Evolutionary conservation across 2,329 filamentous ascomycete species (phyloP).

Genomic region (Venturia pyrina): DNA sequence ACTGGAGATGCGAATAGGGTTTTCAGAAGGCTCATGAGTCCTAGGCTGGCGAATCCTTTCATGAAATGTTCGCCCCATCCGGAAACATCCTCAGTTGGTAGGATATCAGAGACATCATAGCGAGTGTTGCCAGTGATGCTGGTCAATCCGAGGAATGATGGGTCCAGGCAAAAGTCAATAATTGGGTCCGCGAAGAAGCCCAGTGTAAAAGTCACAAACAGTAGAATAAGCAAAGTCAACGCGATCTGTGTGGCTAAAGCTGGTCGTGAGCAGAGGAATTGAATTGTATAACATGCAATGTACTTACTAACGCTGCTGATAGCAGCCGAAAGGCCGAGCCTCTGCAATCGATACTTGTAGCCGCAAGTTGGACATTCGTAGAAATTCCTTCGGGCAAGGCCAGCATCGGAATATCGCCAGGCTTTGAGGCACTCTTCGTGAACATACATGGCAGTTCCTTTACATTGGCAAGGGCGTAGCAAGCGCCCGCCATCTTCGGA

Average conservation of each 20-base stretch:
- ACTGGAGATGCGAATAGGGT: conserved; percentile 65
- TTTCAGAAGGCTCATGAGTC: conserved; percentile 76
- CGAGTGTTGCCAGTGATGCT: conserved; percentile 18
- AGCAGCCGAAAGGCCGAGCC: conserved; percentile 64
- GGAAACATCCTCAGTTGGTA: conserved; percentile 29
- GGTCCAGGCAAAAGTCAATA: conserved; percentile 79
- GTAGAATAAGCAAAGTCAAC: conserved; percentile 63
- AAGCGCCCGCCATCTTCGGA: conserved; percentile 70
- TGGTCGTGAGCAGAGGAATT: neutral
- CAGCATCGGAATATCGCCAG: conserved; percentile 69
- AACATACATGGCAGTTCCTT: conserved; percentile 85
- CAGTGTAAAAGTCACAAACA: conserved; percentile 65
- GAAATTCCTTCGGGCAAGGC: conserved; percentile 56
- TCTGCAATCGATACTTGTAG: conserved; percentile 70
- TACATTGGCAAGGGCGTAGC: conserved; percentile 85
- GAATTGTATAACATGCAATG: neutral
- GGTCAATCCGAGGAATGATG: conserved; percentile 36
- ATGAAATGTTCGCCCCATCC: conserved; percentile 76
- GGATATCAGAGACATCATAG: conserved; percentile 26
- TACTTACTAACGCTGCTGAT: conserved; percentile 35
- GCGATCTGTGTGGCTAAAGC: conserved; percentile 50
- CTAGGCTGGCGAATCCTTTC: conserved; percentile 85
- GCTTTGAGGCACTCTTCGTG: conserved; percentile 80
- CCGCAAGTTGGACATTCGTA: conserved; percentile 83
- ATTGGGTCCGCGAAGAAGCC: conserved; percentile 92